Evolutionary conservation across 2,329 filamentous ascomycete species (phyloP), one percentile per base, ranked within the genome.

Genomic region (Pyricularia grisea): DNA sequence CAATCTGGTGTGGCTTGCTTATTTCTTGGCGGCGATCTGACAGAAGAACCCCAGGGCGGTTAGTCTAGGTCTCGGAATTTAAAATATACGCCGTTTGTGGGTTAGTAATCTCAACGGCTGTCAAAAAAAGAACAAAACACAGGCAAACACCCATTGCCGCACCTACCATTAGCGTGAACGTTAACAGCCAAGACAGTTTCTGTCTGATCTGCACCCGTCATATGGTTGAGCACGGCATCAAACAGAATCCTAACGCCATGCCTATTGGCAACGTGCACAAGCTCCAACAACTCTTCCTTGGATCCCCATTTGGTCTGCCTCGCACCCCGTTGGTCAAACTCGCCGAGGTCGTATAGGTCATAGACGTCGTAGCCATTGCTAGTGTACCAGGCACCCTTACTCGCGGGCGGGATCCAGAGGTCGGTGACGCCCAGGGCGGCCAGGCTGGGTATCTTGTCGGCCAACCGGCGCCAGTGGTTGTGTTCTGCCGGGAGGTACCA

Each of bases 201-300:
- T 20, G 82, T 86, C 31, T 79, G 81, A 75, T 92, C 90, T 6
- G 88, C 90, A 2, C 85, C 89, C 2, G 89, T 88, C 76, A 90
- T 91, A 75, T 92, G 90, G 73, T 92, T 92, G 63, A 92, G 79
- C 6, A 93, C 89, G 1, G 88, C 87, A 76, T 92, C 90, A 83
- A 88, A 92, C 72, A 90, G 84, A 0, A 91, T 73, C 0, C 84
- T 83, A 10, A 92, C 80, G 0, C 83, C 85, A 28, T 83, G 72
- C 55, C 83, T 78, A 67, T 84, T 80, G 0, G 88, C 88, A 14
- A 79, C 77, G 23, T 80, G 76, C 2, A 81, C 78, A 65, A 92
- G 76, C 23, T 81, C 79, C 2, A 84, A 72, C 20, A 92, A 78
- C 69, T 92, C 88, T 65, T 86, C 82, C 73, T 87, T 87, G 1